phyloP scores from a whole-genome alignment of 2,329 filamentous ascomycete genomes.

The Hirsutella thompsonii region DNA sequence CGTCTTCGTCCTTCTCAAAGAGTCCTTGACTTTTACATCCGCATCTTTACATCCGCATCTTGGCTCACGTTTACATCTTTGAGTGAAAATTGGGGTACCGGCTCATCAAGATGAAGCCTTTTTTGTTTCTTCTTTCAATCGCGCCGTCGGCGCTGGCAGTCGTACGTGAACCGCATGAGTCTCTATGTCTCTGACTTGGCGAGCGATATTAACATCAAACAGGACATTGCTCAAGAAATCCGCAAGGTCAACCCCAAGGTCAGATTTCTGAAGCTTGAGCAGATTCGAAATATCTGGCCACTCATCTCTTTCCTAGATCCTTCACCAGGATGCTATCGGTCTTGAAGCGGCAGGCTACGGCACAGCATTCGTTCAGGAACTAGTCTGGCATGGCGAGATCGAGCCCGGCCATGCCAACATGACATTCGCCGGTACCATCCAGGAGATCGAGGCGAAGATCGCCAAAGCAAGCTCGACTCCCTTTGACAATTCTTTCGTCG shows the following conservation, averaged over 20 bases:
- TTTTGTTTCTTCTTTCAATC: too few species aligned
- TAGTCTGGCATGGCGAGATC: neutral
- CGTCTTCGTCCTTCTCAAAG: too few species aligned
- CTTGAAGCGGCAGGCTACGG: neutral
- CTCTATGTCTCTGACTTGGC: too few species aligned
- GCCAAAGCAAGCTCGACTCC: neutral
- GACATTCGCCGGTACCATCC: neutral
- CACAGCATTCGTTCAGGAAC: neutral
- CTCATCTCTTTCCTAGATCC: neutral
- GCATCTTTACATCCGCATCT: too few species aligned
- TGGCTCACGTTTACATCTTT: too few species aligned
- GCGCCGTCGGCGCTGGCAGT: too few species aligned
- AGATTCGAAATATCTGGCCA: too few species aligned
- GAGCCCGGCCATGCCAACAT: neutral
- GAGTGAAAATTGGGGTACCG: too few species aligned
- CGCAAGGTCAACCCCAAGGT: neutral
- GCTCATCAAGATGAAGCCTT: too few species aligned
- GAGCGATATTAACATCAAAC: neutral
- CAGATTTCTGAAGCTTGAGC: neutral
- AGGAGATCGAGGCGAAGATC: neutral
- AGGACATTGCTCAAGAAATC: neutral
- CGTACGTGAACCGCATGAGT: too few species aligned
- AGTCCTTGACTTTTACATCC: too few species aligned
- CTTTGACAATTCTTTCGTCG: neutral
- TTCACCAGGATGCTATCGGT: neutral